Evolutionary conservation across 768 basidiomycete species (phyloP).

Genomic region (Suillus brevipes): DNA sequence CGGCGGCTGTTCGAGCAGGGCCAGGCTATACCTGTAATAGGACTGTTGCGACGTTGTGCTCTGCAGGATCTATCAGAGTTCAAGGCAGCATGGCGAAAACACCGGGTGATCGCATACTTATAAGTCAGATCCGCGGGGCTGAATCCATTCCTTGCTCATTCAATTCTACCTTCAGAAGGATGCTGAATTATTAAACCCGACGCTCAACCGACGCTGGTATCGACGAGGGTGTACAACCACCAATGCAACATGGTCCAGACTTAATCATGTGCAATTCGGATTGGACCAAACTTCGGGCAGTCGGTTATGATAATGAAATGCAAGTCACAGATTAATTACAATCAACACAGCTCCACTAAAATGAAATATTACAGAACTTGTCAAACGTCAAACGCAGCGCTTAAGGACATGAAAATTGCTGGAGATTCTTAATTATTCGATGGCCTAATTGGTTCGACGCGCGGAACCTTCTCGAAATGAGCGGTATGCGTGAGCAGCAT

Average conservation of each 20-base stretch:
- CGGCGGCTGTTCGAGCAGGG: background rate
- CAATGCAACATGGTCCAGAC: background rate
- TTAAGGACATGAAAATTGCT: background rate
- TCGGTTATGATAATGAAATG: background rate
- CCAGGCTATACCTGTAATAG: background rate
- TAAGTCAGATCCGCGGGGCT: background rate
- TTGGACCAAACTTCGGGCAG: background rate
- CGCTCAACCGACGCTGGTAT: background rate
- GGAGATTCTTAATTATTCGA: background rate
- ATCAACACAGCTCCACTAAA: background rate
- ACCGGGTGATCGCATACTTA: background rate
- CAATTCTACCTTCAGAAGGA: background rate
- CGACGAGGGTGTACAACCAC: background rate
- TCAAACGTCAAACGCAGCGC: background rate
- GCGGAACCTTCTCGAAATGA: conserved; percentile 12
- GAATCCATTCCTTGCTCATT: background rate
- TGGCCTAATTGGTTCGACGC: conserved; percentile 4
- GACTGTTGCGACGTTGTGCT: background rate
- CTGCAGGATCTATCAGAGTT: conserved; percentile 1
- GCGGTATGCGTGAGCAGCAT: conserved; percentile 1
- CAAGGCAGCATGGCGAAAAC: background rate
- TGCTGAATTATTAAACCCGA: background rate
- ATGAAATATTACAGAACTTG: background rate
- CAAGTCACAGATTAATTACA: background rate
- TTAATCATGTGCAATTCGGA: background rate